Evolutionary conservation across 2,329 filamentous ascomycete genomes (phyloP), one percentile per base, ranked within the genome.

Genomic region (Pseudogymnoascus destructans): DNA sequence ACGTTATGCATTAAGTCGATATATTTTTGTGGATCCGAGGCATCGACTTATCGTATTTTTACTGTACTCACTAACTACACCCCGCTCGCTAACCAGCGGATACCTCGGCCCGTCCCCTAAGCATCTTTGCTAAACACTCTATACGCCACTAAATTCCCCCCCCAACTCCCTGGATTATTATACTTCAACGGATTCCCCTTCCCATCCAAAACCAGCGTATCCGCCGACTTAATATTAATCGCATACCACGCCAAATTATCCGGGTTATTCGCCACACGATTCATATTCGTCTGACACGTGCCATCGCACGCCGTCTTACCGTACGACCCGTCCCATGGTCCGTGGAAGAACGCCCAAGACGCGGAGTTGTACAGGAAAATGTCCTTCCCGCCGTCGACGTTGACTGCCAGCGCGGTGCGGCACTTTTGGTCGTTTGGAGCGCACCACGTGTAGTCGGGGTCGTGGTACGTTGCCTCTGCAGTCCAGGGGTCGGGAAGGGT

Each of bases 401-500:
- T 55, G 35, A 64, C 38, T 5, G 58, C 65, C 60, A 66, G 67
- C 2, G 65, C 61, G 13, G 67, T 66, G 52, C 65, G 66, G 58
- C 68, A 70, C 15, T 61, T 62, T 19, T 67, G 63, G 49, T 69
- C 64, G 10, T 46, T 40, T 0, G 61, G 59, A 5, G 59, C 63
- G 55, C 67, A 71, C 33, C 65, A 68, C 55, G 60, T 62, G 63
- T 67, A 71, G 60, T 63, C 65, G 23, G 60, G 69, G 62, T 69
- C 70, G 21, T 63, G 66, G 57, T 62, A 69, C 42, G 59, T 59
- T 11, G 56, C 21, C 46, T 64, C 67, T 15, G 61, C 63, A 15
- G 59, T 17, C 72, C 73, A 76, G 2, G 74, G 74, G 3, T 65
- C 64, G 5, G 74, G 74, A 3, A 73, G 71, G 21, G 64, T 60